Conservation (phyloP, 176 grass and related monocot genomes). For the Elaeis guineensis region DNA sequence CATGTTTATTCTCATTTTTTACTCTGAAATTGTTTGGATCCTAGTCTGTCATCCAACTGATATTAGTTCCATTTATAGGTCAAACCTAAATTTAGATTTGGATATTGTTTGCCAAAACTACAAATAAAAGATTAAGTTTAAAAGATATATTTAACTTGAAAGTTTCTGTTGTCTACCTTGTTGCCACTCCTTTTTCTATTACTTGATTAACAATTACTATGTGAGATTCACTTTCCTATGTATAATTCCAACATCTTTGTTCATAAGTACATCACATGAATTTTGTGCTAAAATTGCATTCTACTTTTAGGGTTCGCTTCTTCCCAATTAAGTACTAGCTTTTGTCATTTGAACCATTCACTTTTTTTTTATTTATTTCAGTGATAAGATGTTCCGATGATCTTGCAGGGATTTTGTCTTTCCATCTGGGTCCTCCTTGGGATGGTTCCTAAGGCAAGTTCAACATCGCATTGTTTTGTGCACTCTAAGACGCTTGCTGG, state of each 20-base stretch:
- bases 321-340: neutral
- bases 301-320: neutral
- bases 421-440: conserved; percentile 20
- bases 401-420: conserved; percentile 49
- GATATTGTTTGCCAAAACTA: too few relatives aligned
- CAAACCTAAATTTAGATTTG: too few relatives aligned
- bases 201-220: too few relatives aligned
- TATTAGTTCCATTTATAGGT: too few relatives aligned
- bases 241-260: neutral
- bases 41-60: too few relatives aligned
- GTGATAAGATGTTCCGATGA: conserved; percentile 1
- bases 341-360: neutral
- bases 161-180: too few relatives aligned
- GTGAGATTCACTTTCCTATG: neutral
- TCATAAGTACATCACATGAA: neutral
- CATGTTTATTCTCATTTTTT: too few relatives aligned
- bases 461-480: conserved; percentile 49
- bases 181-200: too few relatives aligned
- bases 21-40: too few relatives aligned
- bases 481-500: conserved; percentile 38
- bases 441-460: conserved; percentile 54
- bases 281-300: neutral
- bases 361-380: neutral
- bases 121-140: too few relatives aligned
- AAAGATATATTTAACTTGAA: too few relatives aligned